Evolutionary conservation across 2,329 filamentous ascomycete species (phyloP), one percentile per base, ranked within the genome.

Genomic region (Coniochaeta ligniaria): DNA sequence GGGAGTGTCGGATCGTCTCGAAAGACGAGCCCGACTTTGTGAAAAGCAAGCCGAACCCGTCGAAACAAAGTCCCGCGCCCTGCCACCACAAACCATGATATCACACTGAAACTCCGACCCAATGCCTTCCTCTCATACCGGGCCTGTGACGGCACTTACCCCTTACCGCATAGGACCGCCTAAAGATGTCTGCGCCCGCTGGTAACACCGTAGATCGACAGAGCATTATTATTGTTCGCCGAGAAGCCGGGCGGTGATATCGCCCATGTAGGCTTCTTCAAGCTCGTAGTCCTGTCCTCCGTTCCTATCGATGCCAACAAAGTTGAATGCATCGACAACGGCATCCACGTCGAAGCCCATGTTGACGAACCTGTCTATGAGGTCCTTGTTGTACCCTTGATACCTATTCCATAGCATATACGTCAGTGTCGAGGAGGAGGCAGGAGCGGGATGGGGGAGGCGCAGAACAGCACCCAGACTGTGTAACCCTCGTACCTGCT

Each of bases 291-390:
- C 90, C 66, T 88, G 80, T 0, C 92, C 92, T 28, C 82, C 83
- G 66, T 89, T 91, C 20, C 84, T 84, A 64, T 94, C 90, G 66
- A 96, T 93, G 6, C 91, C 90, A 8, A 95, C 87, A 63, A 83
- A 90, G 59, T 88, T 82, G 69, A 97, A 96, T 0, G 92, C 91
- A 11, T 89, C 83, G 0, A 97, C 92, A 1, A 98, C 92, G n/a
- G 84, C 82, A 57, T 93, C 90, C 1, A 96, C 83, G 60, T 92
- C 87, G 68, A 98, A 98, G 12, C 94, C 94, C 94, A 98, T 98
- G 67, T 80, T 84, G 17, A 90, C 86, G 67, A 98, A 98, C 5
- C 89, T 84, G 69, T 95, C 87, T 65, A 98, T 85, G 45, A 97
- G 80, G 35, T 89, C 83, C 69, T 88, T 89, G 75, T 92, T 93